Evolutionary conservation across 352 stramenopile species (phyloP).

Genomic region (Elongisporangium anandrum): DNA sequence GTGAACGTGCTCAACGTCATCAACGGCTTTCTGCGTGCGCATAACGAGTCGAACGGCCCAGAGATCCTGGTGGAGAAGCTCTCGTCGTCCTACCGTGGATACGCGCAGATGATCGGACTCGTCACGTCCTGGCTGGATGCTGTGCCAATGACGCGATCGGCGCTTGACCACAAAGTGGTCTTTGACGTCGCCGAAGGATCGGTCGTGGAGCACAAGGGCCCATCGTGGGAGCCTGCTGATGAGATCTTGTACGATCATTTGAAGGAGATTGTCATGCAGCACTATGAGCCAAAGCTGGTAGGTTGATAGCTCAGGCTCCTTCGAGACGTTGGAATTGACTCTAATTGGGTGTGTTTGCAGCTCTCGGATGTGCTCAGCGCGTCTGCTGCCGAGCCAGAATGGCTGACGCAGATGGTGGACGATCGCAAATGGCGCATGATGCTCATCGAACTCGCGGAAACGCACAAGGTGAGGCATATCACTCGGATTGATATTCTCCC

Average conservation of each 20-base stretch:
- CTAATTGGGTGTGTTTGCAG: conserved; percentile 14
- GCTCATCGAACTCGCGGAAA: conserved; percentile 83
- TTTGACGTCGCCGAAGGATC: conserved; percentile 69
- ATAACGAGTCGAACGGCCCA: conserved; percentile 75
- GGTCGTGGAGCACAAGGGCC: conserved; percentile 58
- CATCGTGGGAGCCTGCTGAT: conserved; percentile 69
- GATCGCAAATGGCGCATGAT: conserved; percentile 81
- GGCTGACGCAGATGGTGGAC: conserved; percentile 80
- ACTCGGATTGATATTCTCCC: background rate
- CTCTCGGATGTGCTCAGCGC: conserved; percentile 83
- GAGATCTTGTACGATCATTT: conserved; percentile 75
- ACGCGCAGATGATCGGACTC: conserved; percentile 84
- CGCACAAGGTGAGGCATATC: conserved; percentile 56
- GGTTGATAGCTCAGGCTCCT: too few relatives aligned
- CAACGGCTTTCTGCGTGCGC: conserved; percentile 77
- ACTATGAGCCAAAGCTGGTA: conserved; percentile 83
- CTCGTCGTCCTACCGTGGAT: conserved; percentile 80
- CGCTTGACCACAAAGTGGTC: conserved; percentile 68
- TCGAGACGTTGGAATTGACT: too few relatives aligned
- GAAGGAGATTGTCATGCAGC: conserved; percentile 70
- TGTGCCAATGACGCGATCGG: conserved; percentile 48
- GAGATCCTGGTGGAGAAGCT: conserved; percentile 85
- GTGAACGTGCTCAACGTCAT: conserved; percentile 72
- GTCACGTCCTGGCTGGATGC: conserved; percentile 81
- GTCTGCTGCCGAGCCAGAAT: conserved; percentile 68